Evolutionary conservation across 768 basidiomycete genomes (phyloP).

Genomic region (Aureoboletus auriporus): DNA sequence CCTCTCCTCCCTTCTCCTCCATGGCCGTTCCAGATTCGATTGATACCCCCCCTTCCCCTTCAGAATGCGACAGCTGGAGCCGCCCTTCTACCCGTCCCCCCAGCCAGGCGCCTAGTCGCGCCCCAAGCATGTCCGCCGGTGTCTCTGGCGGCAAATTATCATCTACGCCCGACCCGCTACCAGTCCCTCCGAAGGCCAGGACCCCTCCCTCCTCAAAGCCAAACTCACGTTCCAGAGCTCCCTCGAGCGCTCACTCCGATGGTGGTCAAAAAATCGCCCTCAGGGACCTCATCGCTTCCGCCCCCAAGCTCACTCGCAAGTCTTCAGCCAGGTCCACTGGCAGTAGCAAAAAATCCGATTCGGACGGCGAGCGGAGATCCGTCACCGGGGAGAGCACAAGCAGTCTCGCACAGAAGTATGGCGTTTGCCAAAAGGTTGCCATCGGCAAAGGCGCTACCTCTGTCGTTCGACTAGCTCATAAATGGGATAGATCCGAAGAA

Average conservation of each 20-base stretch:
- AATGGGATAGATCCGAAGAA: constrained; percentile 96
- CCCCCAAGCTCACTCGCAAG: constrained; percentile 72
- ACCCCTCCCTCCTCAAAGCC: constrained; percentile 15
- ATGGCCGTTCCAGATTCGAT: constrained; percentile 37
- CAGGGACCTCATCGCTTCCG: constrained; percentile 70
- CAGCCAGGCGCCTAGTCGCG: constrained; percentile 49
- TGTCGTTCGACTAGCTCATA: constrained; percentile 93
- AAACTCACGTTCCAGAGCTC: constrained; percentile 32
- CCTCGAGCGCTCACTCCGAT: constrained; percentile 52
- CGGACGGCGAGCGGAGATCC: constrained; percentile 46
- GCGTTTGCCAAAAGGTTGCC: constrained; percentile 93
- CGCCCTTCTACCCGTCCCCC: constrained; percentile 59
- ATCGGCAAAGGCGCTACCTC: constrained; percentile 99
- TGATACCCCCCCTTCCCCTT: constrained; percentile 48
- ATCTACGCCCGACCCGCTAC: constrained; percentile 27
- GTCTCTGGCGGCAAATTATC: constrained; percentile 32
- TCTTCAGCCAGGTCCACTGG: constrained; percentile 67
- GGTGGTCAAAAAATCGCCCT: constrained; percentile 75
- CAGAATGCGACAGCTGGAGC: constrained; percentile 59
- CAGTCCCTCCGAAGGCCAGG: constrained; percentile 18
- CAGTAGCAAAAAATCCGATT: constrained; percentile 66
- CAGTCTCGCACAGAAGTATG: constrained; percentile 84
- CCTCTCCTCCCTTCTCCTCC: constrained; percentile 15
- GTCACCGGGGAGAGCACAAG: constrained; percentile 50
- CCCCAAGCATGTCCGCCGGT: constrained; percentile 34